These are phyloP conservation scores for Botrytis squamosa DNA, from an alignment of 2,329 filamentous ascomycete species.

Conservation along the genomic window DNA sequence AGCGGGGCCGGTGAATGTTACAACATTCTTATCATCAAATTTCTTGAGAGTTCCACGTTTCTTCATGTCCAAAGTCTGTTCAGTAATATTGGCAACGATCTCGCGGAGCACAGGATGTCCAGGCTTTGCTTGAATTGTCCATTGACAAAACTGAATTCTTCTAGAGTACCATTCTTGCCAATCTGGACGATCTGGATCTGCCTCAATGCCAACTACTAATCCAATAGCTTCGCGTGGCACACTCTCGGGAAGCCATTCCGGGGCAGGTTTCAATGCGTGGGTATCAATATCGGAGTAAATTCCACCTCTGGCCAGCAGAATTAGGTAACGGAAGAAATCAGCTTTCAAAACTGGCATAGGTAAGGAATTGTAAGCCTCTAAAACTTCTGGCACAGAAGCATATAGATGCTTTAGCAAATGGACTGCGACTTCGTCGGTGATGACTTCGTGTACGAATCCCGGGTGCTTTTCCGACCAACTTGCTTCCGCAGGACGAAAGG, in stretches of 20 bases:
- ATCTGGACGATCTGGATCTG: conserved; percentile 87
- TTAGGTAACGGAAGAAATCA: conserved; percentile 69
- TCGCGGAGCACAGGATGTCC: conserved; percentile 90
- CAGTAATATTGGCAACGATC: conserved; percentile 81
- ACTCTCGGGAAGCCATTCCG: conserved; percentile 80
- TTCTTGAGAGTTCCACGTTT: conserved; percentile 60
- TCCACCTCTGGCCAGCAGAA: conserved; percentile 72
- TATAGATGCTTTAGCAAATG: conserved; percentile 85
- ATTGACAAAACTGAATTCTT: conserved; percentile 96
- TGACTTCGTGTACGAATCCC: conserved; percentile 91
- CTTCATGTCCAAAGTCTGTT: conserved; percentile 75
- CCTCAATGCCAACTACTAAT: conserved; percentile 91
- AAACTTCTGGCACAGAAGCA: conserved; percentile 73
- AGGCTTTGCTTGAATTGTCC: conserved; percentile 95
- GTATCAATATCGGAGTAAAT: conserved; percentile 96
- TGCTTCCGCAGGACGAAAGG: conserved; percentile 79
- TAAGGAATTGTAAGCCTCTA: conserved; percentile 72
- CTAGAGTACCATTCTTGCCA: conserved; percentile 97
- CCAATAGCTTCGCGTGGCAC: conserved; percentile 78
- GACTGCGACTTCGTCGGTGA: conserved; percentile 83
- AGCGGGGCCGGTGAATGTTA: conserved; percentile 92
- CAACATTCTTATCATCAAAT: conserved; percentile 64
- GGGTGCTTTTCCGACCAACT: conserved; percentile 88
- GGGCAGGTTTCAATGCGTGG: conserved; percentile 73
- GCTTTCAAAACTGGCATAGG: conserved; percentile 75